Evolutionary conservation across 805 yeast genomes (phyloP), one percentile per base, ranked within the genome.

Genomic region (Jamesozyma gamospora): DNA sequence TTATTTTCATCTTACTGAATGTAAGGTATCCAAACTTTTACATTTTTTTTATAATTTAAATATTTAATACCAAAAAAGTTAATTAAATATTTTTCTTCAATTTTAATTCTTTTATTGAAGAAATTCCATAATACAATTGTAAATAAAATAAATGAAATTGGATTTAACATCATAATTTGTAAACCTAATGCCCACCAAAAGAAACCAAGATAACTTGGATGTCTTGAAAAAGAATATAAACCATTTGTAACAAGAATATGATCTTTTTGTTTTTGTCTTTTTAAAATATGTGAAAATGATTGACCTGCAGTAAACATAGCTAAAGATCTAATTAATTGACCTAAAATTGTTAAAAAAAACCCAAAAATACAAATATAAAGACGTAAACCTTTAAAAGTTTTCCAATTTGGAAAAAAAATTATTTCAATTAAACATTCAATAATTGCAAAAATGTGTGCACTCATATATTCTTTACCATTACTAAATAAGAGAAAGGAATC

Each of bases 121-220:
- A 92, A 92, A 27, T 58, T 51, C 72, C 78, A 77, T 16, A 92
- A 64, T 3, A 77, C 71, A n/a, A 60, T 46, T 0, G 68, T 51
- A 44, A 87, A 92, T 0, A 70, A 64, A 1, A 67, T 36, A 2
- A 74, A 51, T 1, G 86, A 69, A 0, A 85, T 34, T 6, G 82
- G 77, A 60, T 87, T 92, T 34, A 75, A 61, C 41, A 90, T 60
- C 43, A 80, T 47, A 34, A 92, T 18, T 56, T 90, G 95, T 1
- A 86, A 69, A 0, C 96, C 96, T 3, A 88, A 48, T 12, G 94
- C 90, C 96, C 97, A 92, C 75, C 86, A 77, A 54, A 77, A 88
- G 58, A 82, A 92, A 0, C 96, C 98, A 31, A 77, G 71, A 60
- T 92, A 92, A 35, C 94, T 79, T 6, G 98, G 98, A 58, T 92